A percentile compares a stretch with the other conserved stretches of the same genome.
Evolutionary conservation across 208 protist species (phyloP).

Genomic region (Acanthamoeba lugdunensis): DNA sequence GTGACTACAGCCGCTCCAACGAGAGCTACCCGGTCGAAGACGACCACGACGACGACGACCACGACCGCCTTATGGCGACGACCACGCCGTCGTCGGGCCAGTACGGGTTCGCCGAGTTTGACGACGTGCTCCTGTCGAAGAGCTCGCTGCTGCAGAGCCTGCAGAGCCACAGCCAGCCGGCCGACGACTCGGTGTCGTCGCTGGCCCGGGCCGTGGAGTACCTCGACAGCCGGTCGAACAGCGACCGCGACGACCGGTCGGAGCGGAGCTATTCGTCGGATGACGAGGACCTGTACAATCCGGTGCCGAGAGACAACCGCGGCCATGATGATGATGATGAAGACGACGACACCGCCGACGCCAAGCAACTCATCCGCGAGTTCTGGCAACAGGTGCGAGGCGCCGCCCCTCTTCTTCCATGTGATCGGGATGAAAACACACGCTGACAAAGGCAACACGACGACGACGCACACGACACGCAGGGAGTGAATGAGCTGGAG

Average conservation of each 20-base stretch:
- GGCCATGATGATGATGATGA: neutral
- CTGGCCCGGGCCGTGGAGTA: neutral
- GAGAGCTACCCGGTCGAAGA: neutral
- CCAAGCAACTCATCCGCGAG: neutral
- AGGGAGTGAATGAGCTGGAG: constrained; percentile 41
- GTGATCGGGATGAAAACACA: too few species aligned
- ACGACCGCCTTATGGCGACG: neutral
- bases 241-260: neutral
- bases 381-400: constrained; percentile 22
- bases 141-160: neutral
- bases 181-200: neutral
- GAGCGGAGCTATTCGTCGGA: neutral
- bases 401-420: too few species aligned
- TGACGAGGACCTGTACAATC: neutral
- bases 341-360: neutral
- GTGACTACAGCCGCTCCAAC: neutral
- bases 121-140: constrained; percentile 16
- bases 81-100: neutral
- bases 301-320: neutral
- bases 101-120: neutral
- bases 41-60: neutral
- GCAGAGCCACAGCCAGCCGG: neutral
- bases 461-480: too few species aligned
- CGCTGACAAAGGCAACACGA: too few species aligned
- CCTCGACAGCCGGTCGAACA: neutral